Base-by-base conservation (phyloP, 2,329 filamentous ascomycete genomes). In the Paraconiothyrium brasiliense region DNA sequence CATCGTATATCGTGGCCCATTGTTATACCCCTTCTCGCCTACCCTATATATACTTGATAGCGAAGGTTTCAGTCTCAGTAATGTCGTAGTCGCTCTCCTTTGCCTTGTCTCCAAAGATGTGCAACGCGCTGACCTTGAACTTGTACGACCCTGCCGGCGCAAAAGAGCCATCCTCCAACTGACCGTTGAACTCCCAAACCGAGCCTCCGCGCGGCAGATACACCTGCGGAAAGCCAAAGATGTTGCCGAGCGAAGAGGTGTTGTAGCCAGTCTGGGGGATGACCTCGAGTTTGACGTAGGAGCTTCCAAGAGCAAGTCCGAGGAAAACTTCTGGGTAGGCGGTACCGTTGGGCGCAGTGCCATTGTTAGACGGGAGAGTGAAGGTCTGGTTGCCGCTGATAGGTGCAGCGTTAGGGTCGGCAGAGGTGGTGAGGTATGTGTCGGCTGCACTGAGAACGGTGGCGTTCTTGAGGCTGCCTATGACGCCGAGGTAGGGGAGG, bases 141-240 rank as follows among this genome's bases (percentile, higher is more conserved):
- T 37, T 61, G 14, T 71, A 71, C 30, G 34, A 50, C 3, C 67
- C 67, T 14, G 62, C 65, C 10, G 64, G 62, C 11, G 65, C 57
- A 16, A 63, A 60, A 10, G 44, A 60, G 2, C 63, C 67, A 51
- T 68, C 58, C 5, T 63, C 64, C 22, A 71, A 24, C 39, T 64
- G 37, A 4, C 69, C 68, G n/a, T 70, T 63, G 35, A 64, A 68
- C 20, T 46, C 57, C 9, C 57, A 60, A 9, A 51, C 48, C 20
- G 44, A 10, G 5, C 55, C 58, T 0, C 22, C 27, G 3, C 67
- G 57, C 1, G 59, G 22, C 10, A 66, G 13, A 35, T 67, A 58
- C n/a, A 47, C 50, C 24, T 41, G 16, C n/a, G 62, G 62, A 14
- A 57, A 60, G 1, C 59, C 59, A 13, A 55, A 59, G 27, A 65